Evolutionary conservation across 2,329 filamentous ascomycete genomes (phyloP).

Genomic region (Exophiala xenobiotica): DNA sequence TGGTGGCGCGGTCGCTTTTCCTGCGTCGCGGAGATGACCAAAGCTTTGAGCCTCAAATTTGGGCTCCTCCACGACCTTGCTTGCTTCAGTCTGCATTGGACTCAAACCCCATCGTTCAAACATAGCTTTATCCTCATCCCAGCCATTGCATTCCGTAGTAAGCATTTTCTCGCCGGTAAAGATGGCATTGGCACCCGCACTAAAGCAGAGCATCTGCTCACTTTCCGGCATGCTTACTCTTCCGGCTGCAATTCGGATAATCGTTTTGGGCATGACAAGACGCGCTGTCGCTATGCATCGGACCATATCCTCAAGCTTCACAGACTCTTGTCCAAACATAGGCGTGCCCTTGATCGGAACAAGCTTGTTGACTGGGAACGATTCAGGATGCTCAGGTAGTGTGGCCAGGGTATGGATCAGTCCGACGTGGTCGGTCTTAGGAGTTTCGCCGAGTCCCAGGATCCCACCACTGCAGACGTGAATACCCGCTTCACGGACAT

Average conservation of each 20-base stretch:
- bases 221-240: conserved; percentile 82
- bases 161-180: conserved; percentile 96
- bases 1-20: conserved; percentile 2
- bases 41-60: conserved; percentile 30
- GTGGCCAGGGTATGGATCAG: conserved; percentile 80
- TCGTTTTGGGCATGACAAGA: conserved; percentile 78
- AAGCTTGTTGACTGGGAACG: conserved; percentile 86
- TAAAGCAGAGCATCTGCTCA: conserved; percentile 85
- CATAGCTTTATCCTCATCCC: conserved; percentile 83
- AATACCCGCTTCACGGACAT: conserved; percentile 82
- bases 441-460: conserved; percentile 75
- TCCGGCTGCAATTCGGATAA: conserved; percentile 82
- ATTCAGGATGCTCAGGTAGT: conserved; percentile 79
- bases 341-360: conserved; percentile 91
- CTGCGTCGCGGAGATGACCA: conserved; percentile 18
- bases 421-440: conserved; percentile 72
- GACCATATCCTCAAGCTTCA: conserved; percentile 75
- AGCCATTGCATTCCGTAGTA: conserved; percentile 86
- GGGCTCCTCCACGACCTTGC: conserved; percentile 28
- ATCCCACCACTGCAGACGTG: conserved; percentile 91
- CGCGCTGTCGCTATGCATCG: conserved; percentile 82
- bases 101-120: conserved; percentile 79
- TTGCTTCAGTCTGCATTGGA: conserved; percentile 62
- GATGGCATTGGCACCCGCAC: conserved; percentile 89
- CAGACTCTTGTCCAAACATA: conserved; percentile 69